phyloP scores from a whole-genome alignment of 2,329 filamentous ascomycete species.

The Colletotrichum navitas region DNA sequence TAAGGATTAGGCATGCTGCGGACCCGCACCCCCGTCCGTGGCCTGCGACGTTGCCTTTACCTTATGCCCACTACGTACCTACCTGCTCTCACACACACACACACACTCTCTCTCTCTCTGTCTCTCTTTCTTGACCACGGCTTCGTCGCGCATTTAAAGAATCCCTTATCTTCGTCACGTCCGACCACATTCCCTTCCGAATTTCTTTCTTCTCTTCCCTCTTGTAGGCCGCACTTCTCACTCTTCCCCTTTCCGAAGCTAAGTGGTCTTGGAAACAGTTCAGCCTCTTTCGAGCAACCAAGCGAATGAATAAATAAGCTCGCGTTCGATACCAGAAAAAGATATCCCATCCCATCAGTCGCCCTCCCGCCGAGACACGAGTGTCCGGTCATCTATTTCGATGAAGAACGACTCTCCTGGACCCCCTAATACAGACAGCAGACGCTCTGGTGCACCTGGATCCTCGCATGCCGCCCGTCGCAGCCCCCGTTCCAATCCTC shows the following conservation, averaged over 20 bases:
- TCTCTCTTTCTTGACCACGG: background rate
- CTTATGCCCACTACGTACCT: slow-evolving; percentile 17
- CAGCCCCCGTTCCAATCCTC: slow-evolving; percentile 50
- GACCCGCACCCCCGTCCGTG: slow-evolving; percentile 9
- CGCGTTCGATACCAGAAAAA: background rate
- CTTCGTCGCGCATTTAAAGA: slow-evolving; percentile 25
- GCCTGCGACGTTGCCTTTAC: slow-evolving; percentile 37
- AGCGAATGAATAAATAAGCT: background rate
- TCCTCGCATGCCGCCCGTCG: slow-evolving; percentile 66
- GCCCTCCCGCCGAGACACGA: slow-evolving; percentile 37
- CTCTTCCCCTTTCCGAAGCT: slow-evolving; percentile 21
- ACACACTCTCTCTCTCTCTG: background rate
- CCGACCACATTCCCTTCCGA: slow-evolving; percentile 19
- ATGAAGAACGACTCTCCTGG: slow-evolving; percentile 72
- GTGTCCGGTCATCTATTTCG: slow-evolving; percentile 58
- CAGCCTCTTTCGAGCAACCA: background rate
- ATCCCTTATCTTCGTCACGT: slow-evolving; percentile 30
- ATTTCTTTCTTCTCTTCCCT: slow-evolving; percentile 27
- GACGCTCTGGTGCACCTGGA: slow-evolving; percentile 67
- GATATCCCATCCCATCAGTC: background rate
- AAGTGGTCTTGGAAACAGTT: slow-evolving; percentile 20
- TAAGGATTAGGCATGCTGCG: slow-evolving; percentile 9
- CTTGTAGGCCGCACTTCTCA: background rate
- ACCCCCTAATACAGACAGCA: slow-evolving; percentile 67
- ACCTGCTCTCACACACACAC: background rate